Evolutionary conservation across 306 rosid genomes (phyloP), one percentile per base, ranked within the genome.

Genomic region (Lablab purpureus): DNA sequence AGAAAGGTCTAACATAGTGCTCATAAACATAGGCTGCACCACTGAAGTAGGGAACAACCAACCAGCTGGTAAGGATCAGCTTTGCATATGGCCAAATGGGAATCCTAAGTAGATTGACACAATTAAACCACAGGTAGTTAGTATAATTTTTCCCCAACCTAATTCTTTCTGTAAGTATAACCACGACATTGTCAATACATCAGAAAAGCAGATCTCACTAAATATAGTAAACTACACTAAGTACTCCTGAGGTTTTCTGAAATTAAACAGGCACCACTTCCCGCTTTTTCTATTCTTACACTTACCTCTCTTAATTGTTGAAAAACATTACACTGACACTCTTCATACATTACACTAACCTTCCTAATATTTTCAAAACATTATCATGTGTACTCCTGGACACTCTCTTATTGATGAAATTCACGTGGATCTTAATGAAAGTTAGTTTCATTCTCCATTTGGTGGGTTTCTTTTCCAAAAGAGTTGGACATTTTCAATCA

Each of bases 51-150:
- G 97, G 97, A 52, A 93, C 73, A 52, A 89, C 97, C 91, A 93
- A 82, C 97, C 97, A 93, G 81, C 88, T 79, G 9, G 87, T 85
- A 30, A 65, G 27, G 49, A 88, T 85, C 81, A 93, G 84, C 89
- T 88, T 93, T 55, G 89, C 93, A 84, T 91, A 91, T 56, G 98
- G 88, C 98, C 98, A 91, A 73, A 93, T 77, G 8, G 93, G 98
- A 70, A 93, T 72, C 98, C 96, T 93, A 75, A 64, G 85, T 45
- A 52, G 7, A 60, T 71, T 10, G 28, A 74, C 22, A 69, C 28
- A 72, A n/a, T 41, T 78, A 23, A 60, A 73, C 71, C 76, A 75
- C 27, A 25, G 66, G 5, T 14, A 13, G 43, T 63, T 60, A 56
- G 22, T 28, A 18, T n/a, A n/a, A n/a, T n/a, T 13, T 43, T 32